phyloP scores from a whole-genome alignment of 2,329 filamentous ascomycete species.

The Fusarium gaditjirri region DNA sequence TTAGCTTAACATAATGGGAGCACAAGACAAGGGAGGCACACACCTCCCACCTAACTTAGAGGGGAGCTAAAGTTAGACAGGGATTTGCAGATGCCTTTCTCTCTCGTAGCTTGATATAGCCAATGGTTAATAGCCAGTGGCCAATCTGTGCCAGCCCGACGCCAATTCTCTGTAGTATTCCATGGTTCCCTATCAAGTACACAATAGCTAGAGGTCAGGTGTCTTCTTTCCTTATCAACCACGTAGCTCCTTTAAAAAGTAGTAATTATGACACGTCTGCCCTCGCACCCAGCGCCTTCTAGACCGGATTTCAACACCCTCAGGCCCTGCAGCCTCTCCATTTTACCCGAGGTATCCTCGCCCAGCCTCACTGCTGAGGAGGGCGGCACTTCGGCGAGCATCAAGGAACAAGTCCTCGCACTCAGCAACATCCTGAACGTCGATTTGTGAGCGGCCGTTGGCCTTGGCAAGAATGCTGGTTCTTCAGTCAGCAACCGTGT shows the following conservation, averaged over 20 bases:
- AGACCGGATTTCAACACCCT: conserved; percentile 19
- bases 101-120: conserved; percentile 18
- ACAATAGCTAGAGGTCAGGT: conserved; percentile 36
- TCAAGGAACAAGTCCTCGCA: conserved; percentile 88
- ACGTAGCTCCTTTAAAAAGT: conserved; percentile 36
- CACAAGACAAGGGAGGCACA: conserved; percentile 31
- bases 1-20: conserved; percentile 23
- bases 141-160: conserved; percentile 42
- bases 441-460: conserved; percentile 80
- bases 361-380: conserved; percentile 72
- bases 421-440: conserved; percentile 80
- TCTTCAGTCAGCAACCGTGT: conserved; percentile 49
- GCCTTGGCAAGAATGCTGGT: conserved; percentile 86
- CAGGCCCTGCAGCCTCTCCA: conserved; percentile 8
- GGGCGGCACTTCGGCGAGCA: conserved; percentile 78
- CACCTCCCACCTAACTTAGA: neutral
- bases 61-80: conserved; percentile 2
- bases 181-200: conserved; percentile 42
- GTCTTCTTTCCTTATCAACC: conserved; percentile 38
- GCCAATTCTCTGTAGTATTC: conserved; percentile 41
- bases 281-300: conserved; percentile 37
- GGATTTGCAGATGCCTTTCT: conserved; percentile 32
- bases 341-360: conserved; percentile 71
- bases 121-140: neutral
- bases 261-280: conserved; percentile 46